Base-by-base conservation (phyloP, 371 early-diverging fungal species). In the Nosema muscidifuracis region DNA sequence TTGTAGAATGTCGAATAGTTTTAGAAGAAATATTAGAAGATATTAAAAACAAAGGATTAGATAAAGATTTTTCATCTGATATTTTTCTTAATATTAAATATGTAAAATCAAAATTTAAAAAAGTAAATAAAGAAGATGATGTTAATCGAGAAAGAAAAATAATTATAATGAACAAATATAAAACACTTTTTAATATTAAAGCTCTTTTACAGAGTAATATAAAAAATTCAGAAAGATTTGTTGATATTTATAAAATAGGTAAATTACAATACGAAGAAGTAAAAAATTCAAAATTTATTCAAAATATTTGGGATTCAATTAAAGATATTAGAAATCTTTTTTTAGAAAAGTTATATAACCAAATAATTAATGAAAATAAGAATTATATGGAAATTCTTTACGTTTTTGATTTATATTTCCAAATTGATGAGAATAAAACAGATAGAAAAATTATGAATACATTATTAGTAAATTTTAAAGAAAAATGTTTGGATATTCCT, bases 361-460 rank as follows among this genome's bases (percentile, higher is more conserved):
- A 60, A 26, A 79, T 79, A 12, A 36, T 31, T n/a, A 60, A 55
- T 33, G 69, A 76, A 36, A 53, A 58, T 10, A 63, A 65, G 4
- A 47, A 42, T 15, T 73, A 67, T 65, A 57, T 73, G 15, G 76
- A 79, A 42, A 38, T 50, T 34, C 56, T 50, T 1, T 73, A 76
- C 33, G 67, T 73, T 65, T 79, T 79, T 67, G 69, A 76, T 43
- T 50, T 79, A 26, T 79, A 79, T 58, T 79, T 75, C 47, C 43
- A 72, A 40, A 57, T 79, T 40, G 28, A 33, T n/a, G 51, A 71
- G 51, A 38, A 44, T 15, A 65, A 74, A 65, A 55, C 77, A 31
- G 75, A 78, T 16, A 69, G 63, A 31, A 74, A 72, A 30, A 74
- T 78, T 44, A 75, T 71, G 78, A 78, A 71, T 24, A 78, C 78